Base-by-base conservation (phyloP, 2,329 filamentous ascomycete species). In the Karstenula rhodostoma region DNA sequence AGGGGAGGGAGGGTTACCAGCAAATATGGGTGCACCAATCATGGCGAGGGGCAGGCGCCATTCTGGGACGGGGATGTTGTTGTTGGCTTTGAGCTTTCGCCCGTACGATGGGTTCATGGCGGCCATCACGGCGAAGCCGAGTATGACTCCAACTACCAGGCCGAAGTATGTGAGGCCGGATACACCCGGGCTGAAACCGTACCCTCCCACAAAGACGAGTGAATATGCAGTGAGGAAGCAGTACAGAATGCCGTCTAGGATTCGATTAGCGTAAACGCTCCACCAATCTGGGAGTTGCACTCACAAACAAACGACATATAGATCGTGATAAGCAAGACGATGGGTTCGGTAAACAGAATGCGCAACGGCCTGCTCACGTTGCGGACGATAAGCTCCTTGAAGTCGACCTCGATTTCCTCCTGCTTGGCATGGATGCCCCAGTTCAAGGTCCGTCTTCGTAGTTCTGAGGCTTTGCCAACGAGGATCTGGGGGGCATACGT, bases 191-290 rank as follows among this genome's bases (percentile, higher is more conserved):
- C 80, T 86, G 81, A 94, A 90, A 66, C 86, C 84, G 76, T 96
- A 90, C 4, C 93, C 83, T 1, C 78, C 75, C 62, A 89, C 82
- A 79, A 95, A 96, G 50, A 96, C 90, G 47, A 95, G 86, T 0
- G 91, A 89, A 69, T 96, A 96, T 1, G 92, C 91, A 0, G 92
- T 94, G 55, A 97, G 83, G 81, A 95, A 94, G 27, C 94, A 88
- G 72, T 95, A 96, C 1, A 96, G 86, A 0, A 95, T 82, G 6
- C 85, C 90, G 71, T 94, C 93, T 75, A 91, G 9, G 19, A 9
- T 2, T 33, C 1, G n/a, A 49, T 70, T 56, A 64, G 57, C 23
- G 13, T 6, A 12, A 17, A 2, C n/a, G 0, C 15, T 35, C 3
- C 15, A 19, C n/a, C 32, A 29, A 9, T 8, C 13, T 15, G 19